These are phyloP conservation scores for Kodamaea ohmeri DNA, from an alignment of 1,139 yeast species.

Conservation along the genomic window DNA sequence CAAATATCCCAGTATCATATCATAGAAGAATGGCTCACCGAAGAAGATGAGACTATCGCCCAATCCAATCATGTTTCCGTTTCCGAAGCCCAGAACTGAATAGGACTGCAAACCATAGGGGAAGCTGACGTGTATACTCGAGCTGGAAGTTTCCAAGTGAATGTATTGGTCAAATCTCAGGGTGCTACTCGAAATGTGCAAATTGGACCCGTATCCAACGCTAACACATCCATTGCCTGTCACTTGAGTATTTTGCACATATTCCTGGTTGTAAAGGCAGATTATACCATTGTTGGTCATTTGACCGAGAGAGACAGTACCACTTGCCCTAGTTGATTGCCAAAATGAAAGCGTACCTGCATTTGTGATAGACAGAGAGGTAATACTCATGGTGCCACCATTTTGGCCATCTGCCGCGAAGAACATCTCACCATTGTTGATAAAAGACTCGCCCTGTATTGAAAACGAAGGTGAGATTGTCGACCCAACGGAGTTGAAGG, in stretches of 20 bases:
- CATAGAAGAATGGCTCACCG: conserved; percentile 12
- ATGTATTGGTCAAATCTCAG: conserved; percentile 14
- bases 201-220: conserved; percentile 10
- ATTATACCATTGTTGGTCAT: conserved; percentile 19
- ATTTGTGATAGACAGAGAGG: neutral
- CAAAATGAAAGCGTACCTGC: conserved; percentile 26
- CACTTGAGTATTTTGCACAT: conserved; percentile 13
- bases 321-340: conserved; percentile 16
- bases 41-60: conserved; percentile 14
- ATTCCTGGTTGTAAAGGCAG: conserved; percentile 15
- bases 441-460: conserved; percentile 20
- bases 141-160: conserved; percentile 12
- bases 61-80: conserved; percentile 26
- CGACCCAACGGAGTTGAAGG: conserved; percentile 15
- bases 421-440: conserved; percentile 30
- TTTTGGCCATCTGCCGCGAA: conserved; percentile 23
- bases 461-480: conserved; percentile 18
- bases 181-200: conserved; percentile 11
- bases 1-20: conserved; percentile 17
- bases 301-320: conserved; percentile 20
- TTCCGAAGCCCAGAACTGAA: conserved; percentile 30
- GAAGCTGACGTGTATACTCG: conserved; percentile 15
- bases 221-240: conserved; percentile 18
- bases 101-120: conserved; percentile 19
- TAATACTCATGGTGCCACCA: conserved; percentile 1